Evolutionary conservation across 805 yeast species (phyloP).

Genomic region (Metschnikowia lochheadii): DNA sequence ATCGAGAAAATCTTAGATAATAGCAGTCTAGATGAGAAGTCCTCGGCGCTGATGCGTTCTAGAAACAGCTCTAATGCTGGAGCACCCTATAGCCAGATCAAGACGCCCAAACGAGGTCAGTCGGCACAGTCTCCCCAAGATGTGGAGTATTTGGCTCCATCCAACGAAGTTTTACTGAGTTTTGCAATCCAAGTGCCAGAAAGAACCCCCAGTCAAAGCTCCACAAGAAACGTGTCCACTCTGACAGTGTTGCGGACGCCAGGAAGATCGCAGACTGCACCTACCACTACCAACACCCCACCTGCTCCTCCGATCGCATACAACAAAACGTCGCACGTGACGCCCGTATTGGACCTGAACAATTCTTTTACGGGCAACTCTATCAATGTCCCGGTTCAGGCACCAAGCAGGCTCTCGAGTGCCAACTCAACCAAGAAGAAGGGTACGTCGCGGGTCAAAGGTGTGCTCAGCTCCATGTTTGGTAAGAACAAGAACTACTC

Average conservation of each 20-base stretch:
- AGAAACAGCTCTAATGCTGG: neutral
- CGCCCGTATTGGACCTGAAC: constrained; percentile 25
- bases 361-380: constrained; percentile 2
- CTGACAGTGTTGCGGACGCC: constrained; percentile 3
- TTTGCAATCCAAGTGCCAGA: neutral
- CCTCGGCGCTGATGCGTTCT: constrained; percentile 6
- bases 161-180: neutral
- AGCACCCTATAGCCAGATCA: neutral
- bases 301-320: constrained; percentile 4
- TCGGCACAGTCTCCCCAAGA: neutral
- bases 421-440: constrained; percentile 17
- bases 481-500: constrained; percentile 25
- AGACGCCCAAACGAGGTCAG: neutral
- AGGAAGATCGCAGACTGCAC: neutral
- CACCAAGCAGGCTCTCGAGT: constrained; percentile 8
- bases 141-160: neutral
- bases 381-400: constrained; percentile 9
- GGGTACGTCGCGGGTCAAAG: constrained; percentile 52
- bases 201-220: neutral
- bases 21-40: constrained; percentile 7
- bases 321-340: constrained; percentile 8
- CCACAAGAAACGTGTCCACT: neutral
- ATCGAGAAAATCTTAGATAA: constrained; percentile 18
- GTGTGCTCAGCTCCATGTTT: constrained; percentile 54
- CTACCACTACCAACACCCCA: neutral